phyloP scores from a whole-genome alignment of 169 alveolate genomes.

The Eimeria praecox region DNA sequence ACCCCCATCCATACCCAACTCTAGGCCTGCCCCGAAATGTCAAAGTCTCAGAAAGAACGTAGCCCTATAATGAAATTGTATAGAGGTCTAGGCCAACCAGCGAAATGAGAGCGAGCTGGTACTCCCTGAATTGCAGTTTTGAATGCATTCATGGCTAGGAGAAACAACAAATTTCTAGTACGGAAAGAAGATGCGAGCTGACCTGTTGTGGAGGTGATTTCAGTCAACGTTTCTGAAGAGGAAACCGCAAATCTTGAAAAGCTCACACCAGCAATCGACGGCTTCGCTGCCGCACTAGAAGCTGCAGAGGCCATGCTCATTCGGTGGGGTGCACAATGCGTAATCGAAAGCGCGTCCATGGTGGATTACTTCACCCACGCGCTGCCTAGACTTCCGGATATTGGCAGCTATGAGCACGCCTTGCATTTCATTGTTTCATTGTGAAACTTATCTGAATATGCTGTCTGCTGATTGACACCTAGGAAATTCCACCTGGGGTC shows the following conservation, averaged over 20 bases:
- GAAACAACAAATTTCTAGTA: background rate
- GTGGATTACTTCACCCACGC: background rate
- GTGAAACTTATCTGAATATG: background rate
- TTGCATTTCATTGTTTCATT: background rate
- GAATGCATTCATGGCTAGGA: background rate
- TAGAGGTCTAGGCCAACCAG: background rate
- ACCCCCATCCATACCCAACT: background rate
- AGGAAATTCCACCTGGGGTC: background rate
- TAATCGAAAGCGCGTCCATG: background rate
- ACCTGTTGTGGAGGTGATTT: background rate
- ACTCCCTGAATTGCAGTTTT: background rate
- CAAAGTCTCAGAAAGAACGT: background rate
- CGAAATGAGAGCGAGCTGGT: background rate
- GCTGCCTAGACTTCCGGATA: background rate
- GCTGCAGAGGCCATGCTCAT: constrained; percentile 80
- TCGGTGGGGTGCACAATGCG: constrained; percentile 31
- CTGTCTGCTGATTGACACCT: background rate
- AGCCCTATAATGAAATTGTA: background rate
- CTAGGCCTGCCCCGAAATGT: background rate
- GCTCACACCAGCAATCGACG: constrained; percentile 77
- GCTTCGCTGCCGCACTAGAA: constrained; percentile 68
- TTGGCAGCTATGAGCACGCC: background rate
- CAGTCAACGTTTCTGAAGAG: constrained; percentile 67
- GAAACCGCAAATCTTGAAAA: constrained; percentile 77
- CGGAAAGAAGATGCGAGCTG: background rate